A percentile compares a stretch with the other conserved stretches of the same genome.
These are phyloP conservation scores for Saitozyma podzolica DNA, from an alignment of 768 basidiomycete species.

Conservation along the genomic window DNA sequence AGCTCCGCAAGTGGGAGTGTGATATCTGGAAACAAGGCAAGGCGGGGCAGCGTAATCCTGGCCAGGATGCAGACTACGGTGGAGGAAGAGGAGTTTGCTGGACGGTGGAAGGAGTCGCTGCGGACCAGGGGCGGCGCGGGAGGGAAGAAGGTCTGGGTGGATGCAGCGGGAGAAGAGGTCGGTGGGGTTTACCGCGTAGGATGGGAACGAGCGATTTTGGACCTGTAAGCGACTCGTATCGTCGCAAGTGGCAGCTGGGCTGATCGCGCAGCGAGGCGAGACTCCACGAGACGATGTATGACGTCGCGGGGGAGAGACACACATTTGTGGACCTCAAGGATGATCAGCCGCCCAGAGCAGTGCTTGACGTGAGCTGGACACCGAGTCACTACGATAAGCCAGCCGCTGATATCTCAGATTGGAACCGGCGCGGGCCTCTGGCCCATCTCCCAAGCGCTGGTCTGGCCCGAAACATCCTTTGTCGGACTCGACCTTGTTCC, in stretches of 20 bases:
- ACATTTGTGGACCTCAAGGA: slow-evolving; percentile 27
- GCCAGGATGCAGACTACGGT: neutral
- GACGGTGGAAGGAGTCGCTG: slow-evolving; percentile 24
- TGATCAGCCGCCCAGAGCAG: slow-evolving; percentile 25
- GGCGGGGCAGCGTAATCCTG: too few species aligned
- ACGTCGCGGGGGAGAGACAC: slow-evolving; percentile 29
- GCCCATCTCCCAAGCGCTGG: slow-evolving; percentile 46
- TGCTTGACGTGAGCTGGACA: slow-evolving; percentile 39
- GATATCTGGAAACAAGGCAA: too few species aligned
- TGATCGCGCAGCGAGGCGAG: slow-evolving; percentile 35
- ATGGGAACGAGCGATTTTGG: slow-evolving; percentile 46
- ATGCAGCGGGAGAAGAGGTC: slow-evolving; percentile 15
- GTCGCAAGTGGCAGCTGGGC: neutral
- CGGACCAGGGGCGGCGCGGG: slow-evolving; percentile 7
- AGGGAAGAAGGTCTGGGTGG: slow-evolving; percentile 32
- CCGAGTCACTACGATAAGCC: neutral
- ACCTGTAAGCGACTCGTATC: slow-evolving; percentile 33
- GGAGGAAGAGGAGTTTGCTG: slow-evolving; percentile 2
- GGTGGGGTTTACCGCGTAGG: slow-evolving; percentile 35
- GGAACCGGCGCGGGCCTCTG: slow-evolving; percentile 47
- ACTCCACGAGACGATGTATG: slow-evolving; percentile 42
- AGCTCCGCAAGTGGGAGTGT: too few species aligned
- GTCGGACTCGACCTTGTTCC: slow-evolving; percentile 47
- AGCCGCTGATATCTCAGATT: slow-evolving; percentile 24
- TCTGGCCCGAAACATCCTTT: slow-evolving; percentile 39